Percentiles rank a stretch among this genome's conserved stretches.
phyloP scores from a whole-genome alignment of 805 yeast genomes.

The Nakazawaea populi region DNA sequence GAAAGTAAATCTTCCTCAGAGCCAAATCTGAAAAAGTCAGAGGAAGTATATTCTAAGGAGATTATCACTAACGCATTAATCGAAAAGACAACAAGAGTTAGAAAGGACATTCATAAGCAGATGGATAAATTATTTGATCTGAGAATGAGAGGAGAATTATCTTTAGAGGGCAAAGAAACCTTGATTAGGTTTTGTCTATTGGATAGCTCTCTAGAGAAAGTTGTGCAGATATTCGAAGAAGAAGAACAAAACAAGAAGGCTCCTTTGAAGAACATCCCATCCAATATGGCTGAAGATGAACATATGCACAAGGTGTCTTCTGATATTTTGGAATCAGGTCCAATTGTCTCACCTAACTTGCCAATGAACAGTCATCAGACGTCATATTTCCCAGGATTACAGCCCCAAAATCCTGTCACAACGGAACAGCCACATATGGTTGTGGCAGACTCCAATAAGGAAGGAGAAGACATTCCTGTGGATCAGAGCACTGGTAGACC shows the following conservation, averaged over 20 bases:
- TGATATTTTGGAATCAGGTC: conserved; percentile 48
- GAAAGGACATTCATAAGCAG: conserved; percentile 44
- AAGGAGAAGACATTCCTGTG: conserved; percentile 46
- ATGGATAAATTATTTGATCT: conserved; percentile 44
- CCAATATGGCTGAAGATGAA: conserved; percentile 1
- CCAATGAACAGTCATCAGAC: conserved; percentile 14
- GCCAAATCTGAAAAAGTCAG: conserved; percentile 21
- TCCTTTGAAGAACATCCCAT: background rate
- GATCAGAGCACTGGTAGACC: conserved; percentile 72
- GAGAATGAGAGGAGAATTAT: conserved; percentile 38
- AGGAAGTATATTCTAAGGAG: conserved; percentile 33
- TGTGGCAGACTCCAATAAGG: conserved; percentile 57
- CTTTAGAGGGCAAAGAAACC: conserved; percentile 51
- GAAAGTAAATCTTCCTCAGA: conserved; percentile 26
- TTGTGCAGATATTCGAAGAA: conserved; percentile 44
- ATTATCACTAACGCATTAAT: conserved; percentile 45
- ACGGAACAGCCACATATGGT: conserved; percentile 60
- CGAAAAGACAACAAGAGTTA: conserved; percentile 42
- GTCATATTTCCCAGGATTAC: conserved; percentile 18
- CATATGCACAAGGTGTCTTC: conserved; percentile 42
- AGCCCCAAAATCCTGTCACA: conserved; percentile 13
- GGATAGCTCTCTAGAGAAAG: conserved; percentile 49
- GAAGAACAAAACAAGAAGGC: conserved; percentile 7
- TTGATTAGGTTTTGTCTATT: conserved; percentile 46
- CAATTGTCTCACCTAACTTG: conserved; percentile 42